A percentile compares a stretch with the other conserved stretches of the same genome.
phyloP scores from a whole-genome alignment of 108 stramenopile genomes.

The Schizochytrium sp. region DNA sequence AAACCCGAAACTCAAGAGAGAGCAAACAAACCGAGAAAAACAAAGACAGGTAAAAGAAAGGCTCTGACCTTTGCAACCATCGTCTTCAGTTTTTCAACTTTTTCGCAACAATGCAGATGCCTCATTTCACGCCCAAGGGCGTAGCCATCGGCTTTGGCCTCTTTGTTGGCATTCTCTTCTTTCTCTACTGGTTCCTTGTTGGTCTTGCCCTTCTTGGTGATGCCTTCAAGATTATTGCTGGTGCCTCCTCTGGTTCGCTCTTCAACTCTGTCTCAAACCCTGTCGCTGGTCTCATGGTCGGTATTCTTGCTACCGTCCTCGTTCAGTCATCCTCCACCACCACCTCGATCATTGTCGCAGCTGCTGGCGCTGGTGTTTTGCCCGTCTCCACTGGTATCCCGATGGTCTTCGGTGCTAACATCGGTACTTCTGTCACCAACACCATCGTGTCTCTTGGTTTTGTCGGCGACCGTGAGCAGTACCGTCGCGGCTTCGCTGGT shows the following conservation, averaged over 20 bases:
- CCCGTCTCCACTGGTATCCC: slow-evolving; percentile 81
- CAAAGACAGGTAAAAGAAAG: not conserved
- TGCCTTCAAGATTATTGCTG: slow-evolving; percentile 85
- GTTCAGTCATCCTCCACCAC: slow-evolving; percentile 89
- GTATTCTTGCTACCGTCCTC: slow-evolving; percentile 86
- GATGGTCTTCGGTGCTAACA: slow-evolving; percentile 88
- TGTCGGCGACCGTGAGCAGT: slow-evolving; percentile 81
- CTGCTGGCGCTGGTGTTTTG: slow-evolving; percentile 81
- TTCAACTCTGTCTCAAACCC: slow-evolving; percentile 88
- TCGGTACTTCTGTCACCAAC: slow-evolving; percentile 83
- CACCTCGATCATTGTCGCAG: slow-evolving; percentile 86
- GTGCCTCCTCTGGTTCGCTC: slow-evolving; percentile 81
- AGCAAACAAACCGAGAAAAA: not conserved
- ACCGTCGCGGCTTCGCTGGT: slow-evolving; percentile 62
- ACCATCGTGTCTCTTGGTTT: slow-evolving; percentile 88
- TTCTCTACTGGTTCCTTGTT: slow-evolving; percentile 89
- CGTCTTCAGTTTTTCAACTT: not conserved
- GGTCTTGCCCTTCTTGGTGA: slow-evolving; percentile 84
- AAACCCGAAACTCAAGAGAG: not conserved
- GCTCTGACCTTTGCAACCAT: too few species aligned
- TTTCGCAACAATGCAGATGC: not conserved
- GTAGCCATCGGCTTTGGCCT: slow-evolving; percentile 62
- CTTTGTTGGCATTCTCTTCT: slow-evolving; percentile 76
- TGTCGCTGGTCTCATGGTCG: slow-evolving; percentile 85
- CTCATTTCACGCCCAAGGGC: slow-evolving; percentile 68